Conservation (phyloP, 805 yeast genomes). For the Cyberlindnera xylosilytica region DNA sequence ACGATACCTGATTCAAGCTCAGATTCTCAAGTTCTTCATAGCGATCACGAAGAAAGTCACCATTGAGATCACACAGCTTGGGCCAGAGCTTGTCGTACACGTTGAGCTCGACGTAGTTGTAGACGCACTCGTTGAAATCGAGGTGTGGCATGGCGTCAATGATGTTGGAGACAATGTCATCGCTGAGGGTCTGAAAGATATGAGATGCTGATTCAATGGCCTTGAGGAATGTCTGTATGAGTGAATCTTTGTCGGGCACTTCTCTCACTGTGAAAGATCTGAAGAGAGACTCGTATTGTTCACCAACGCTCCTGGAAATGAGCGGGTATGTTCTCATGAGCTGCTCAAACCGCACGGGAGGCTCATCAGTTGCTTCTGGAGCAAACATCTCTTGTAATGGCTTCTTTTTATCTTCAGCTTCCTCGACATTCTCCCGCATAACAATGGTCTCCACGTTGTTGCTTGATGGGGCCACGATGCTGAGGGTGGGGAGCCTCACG, state of each 20-base stretch:
- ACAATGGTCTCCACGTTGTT: constrained; percentile 4
- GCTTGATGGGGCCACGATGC: constrained; percentile 8
- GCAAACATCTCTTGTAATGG: background rate
- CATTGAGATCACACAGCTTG: constrained; percentile 31
- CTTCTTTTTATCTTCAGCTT: background rate
- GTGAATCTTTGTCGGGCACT: constrained; percentile 27
- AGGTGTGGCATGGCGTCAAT: constrained; percentile 32
- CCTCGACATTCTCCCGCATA: background rate
- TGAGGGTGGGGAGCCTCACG: constrained; percentile 3
- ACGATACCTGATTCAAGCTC: constrained; percentile 40
- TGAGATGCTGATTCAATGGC: constrained; percentile 27
- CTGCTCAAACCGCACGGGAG: constrained; percentile 33
- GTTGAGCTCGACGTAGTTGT: constrained; percentile 68
- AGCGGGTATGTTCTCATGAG: constrained; percentile 38
- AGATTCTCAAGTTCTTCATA: constrained; percentile 27
- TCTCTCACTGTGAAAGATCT: constrained; percentile 35
- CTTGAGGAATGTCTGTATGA: constrained; percentile 27
- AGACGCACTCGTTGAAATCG: constrained; percentile 53
- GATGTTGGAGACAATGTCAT: constrained; percentile 26
- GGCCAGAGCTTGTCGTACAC: constrained; percentile 68
- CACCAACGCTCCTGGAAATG: constrained; percentile 36
- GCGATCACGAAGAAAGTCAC: constrained; percentile 22
- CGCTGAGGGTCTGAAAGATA: constrained; percentile 27
- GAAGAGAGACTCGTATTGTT: constrained; percentile 37
- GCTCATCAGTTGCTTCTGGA: background rate